Evolutionary conservation across 208 protist species (phyloP).

Genomic region (Trypanosoma cruzi): DNA sequence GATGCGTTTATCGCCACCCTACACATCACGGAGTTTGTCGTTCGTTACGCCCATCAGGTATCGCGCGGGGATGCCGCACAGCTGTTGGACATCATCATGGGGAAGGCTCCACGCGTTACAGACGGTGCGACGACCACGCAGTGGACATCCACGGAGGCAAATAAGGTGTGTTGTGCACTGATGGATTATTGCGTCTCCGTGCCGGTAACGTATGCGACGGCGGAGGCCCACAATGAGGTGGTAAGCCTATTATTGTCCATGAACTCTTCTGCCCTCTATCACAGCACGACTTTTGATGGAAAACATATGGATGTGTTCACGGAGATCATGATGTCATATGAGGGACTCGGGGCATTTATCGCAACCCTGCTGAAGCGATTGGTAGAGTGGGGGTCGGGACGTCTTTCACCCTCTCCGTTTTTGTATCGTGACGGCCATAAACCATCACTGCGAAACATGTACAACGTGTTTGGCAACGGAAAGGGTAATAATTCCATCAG

Average conservation of each 20-base stretch:
- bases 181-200: conserved; percentile 48
- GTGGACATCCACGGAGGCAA: conserved; percentile 18
- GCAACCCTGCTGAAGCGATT: conserved; percentile 46
- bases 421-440: conserved; percentile 48
- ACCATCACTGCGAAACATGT: conserved; percentile 35
- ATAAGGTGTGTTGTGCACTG: conserved; percentile 49
- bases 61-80: conserved; percentile 33
- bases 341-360: conserved; percentile 40
- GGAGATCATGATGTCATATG: conserved; percentile 65
- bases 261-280: conserved; percentile 77
- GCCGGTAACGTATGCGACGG: conserved; percentile 37
- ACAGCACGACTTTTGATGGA: conserved; percentile 52
- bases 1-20: conserved; percentile 36
- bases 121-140: background rate
- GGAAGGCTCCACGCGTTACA: background rate
- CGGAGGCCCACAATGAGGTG: conserved; percentile 50
- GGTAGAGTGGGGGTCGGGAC: conserved; percentile 48
- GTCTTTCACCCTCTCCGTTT: conserved; percentile 24
- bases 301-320: conserved; percentile 75
- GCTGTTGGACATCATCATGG: conserved; percentile 46
- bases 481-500: conserved; percentile 20
- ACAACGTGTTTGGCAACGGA: conserved; percentile 35
- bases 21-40: conserved; percentile 51
- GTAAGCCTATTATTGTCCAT: conserved; percentile 72
- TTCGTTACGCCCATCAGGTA: conserved; percentile 55